These are phyloP conservation scores for Aspergillus coremiiformis DNA, from an alignment of 495 filamentous ascomycete species.

Conservation along the genomic window DNA sequence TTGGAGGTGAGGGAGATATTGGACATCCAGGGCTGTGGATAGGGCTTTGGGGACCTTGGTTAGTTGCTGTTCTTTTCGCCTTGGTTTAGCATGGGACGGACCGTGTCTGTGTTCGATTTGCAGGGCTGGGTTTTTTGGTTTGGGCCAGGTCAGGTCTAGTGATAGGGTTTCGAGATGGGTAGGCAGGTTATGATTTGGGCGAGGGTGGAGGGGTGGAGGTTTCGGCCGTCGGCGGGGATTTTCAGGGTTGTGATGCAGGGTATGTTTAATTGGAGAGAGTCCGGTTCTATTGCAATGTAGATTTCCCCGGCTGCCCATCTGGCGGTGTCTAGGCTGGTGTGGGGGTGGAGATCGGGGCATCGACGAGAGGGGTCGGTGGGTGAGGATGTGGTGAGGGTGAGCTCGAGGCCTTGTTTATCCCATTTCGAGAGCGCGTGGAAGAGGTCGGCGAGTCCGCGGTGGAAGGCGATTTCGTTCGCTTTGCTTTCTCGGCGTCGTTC, in stretches of 20 bases:
- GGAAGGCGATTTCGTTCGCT: slow-evolving; percentile 1
- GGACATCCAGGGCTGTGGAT: not conserved
- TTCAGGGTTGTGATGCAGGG: not conserved
- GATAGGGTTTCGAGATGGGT: not conserved
- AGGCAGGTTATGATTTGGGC: not conserved
- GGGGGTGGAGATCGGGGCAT: no score
- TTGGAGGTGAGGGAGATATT: not conserved
- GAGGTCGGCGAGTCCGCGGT: not conserved
- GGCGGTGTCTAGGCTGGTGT: no score
- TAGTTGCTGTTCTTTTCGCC: no score
- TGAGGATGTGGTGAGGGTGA: not conserved
- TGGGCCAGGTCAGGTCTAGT: not conserved
- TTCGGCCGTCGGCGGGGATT: not conserved
- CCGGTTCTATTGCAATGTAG: not conserved
- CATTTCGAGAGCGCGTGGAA: not conserved
- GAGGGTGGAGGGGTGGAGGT: slow-evolving; percentile 1
- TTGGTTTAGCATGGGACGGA: no score
- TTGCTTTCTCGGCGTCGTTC: slow-evolving; percentile 1
- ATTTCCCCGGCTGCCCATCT: not conserved
- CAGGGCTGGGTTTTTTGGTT: not conserved
- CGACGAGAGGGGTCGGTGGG: not conserved
- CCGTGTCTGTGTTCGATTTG: not conserved
- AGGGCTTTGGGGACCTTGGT: not conserved
- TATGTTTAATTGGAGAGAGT: no score
- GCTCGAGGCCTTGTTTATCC: not conserved